phyloP scores from a whole-genome alignment of 148 eudicot species.

The Pharnaceum exiguum region DNA sequence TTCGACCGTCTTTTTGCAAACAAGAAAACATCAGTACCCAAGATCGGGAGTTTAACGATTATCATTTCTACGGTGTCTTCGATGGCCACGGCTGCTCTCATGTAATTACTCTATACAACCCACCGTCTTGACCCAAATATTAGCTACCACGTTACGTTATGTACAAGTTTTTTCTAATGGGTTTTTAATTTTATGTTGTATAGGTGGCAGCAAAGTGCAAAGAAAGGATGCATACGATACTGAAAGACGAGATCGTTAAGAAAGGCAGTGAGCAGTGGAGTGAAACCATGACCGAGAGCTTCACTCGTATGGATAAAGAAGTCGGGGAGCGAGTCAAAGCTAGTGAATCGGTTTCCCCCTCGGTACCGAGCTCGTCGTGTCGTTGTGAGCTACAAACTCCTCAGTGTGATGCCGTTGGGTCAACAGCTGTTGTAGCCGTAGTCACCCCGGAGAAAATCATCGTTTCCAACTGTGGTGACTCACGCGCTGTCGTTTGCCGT shows the following conservation, averaged over 20 bases:
- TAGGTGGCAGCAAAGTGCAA: conserved; percentile 67
- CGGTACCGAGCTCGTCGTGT: conserved; percentile 11
- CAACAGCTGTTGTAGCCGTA: conserved; percentile 73
- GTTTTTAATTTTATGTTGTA: conserved; percentile 1
- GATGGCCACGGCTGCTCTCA: conserved; percentile 53
- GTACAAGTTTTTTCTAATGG: neutral
- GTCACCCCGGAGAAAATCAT: conserved; percentile 52
- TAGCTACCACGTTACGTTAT: neutral
- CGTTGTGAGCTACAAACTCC: conserved; percentile 54
- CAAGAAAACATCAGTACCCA: neutral
- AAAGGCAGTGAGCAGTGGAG: conserved; percentile 33
- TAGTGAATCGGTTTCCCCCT: neutral
- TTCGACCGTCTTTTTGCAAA: conserved; percentile 43
- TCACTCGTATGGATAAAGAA: conserved; percentile 47
- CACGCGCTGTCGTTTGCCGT: conserved; percentile 72
- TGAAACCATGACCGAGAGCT: conserved; percentile 36
- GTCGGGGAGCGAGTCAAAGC: conserved; percentile 27
- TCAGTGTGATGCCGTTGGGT: conserved; percentile 67
- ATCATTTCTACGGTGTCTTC: conserved; percentile 50
- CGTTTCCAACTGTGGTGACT: conserved; percentile 80
- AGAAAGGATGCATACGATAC: conserved; percentile 49
- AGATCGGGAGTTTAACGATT: conserved; percentile 5
- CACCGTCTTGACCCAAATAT: neutral
- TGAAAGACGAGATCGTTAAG: conserved; percentile 42
- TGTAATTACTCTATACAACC: conserved; percentile 15